phyloP scores from a whole-genome alignment of 2,329 filamentous ascomycete species.

The Beauveria scarabaeidicola region DNA sequence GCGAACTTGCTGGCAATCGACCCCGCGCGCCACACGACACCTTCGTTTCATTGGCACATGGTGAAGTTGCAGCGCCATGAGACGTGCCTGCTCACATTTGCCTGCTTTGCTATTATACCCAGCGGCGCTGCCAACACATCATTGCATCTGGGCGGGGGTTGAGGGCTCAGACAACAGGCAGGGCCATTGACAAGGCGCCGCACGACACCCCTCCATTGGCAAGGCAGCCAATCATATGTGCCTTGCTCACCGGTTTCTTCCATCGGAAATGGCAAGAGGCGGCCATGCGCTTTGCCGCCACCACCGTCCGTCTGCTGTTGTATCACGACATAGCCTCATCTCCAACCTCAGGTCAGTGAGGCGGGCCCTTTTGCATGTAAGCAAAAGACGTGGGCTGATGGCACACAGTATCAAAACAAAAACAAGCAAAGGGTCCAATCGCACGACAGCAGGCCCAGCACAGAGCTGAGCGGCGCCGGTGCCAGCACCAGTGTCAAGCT shows the following conservation, averaged over 20 bases:
- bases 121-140: slow-evolving; percentile 13
- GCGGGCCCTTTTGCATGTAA: neutral
- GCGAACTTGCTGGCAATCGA: slow-evolving; percentile 8
- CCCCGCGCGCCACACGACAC: slow-evolving; percentile 12
- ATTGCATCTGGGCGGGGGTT: slow-evolving; percentile 13
- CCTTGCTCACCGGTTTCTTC: slow-evolving; percentile 11
- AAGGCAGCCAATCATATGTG: slow-evolving; percentile 8
- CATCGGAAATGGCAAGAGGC: neutral
- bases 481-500: slow-evolving; percentile 3
- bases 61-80: slow-evolving; percentile 3
- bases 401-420: slow-evolving; percentile 4
- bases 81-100: neutral
- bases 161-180: slow-evolving; percentile 5
- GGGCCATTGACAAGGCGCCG: neutral
- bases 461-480: neutral
- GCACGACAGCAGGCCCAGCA: neutral
- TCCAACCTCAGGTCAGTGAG: neutral
- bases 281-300: slow-evolving; percentile 5
- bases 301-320: neutral
- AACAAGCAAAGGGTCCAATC: slow-evolving; percentile 9
- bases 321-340: slow-evolving; percentile 8
- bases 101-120: slow-evolving; percentile 7
- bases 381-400: neutral
- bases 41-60: slow-evolving; percentile 7
- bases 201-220: slow-evolving; percentile 8